These are phyloP conservation scores for Aspergillus sp. DNA, from an alignment of 2,329 filamentous ascomycete species.

Conservation along the genomic window DNA sequence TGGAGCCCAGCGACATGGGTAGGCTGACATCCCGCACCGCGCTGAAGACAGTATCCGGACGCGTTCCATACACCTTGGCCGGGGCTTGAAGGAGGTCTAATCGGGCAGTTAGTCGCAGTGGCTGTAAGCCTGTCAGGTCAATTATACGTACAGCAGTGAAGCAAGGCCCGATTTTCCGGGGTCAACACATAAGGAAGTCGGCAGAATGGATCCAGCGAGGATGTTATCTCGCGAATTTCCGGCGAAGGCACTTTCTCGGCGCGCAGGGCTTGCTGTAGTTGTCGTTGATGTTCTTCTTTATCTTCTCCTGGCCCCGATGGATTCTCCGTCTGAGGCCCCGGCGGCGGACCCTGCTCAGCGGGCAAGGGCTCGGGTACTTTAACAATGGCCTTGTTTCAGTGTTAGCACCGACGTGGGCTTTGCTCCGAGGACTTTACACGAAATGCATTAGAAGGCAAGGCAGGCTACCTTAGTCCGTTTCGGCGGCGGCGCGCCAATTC, in stretches of 20 bases:
- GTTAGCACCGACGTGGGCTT: background rate
- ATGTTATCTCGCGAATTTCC: background rate
- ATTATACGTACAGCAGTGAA: background rate
- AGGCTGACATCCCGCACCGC: background rate
- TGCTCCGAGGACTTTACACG: no score
- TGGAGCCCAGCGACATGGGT: background rate
- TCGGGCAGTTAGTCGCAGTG: background rate
- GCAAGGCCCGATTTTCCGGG: background rate
- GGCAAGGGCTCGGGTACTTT: background rate
- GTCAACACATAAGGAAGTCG: background rate
- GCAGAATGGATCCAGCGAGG: slow-evolving; percentile 3
- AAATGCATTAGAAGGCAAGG: background rate
- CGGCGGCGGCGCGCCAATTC: background rate
- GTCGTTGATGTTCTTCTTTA: background rate
- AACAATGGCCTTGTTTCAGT: background rate
- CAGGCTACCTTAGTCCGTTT: background rate
- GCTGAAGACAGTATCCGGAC: background rate
- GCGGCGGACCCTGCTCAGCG: no score
- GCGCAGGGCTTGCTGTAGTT: background rate
- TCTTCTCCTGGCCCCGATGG: background rate
- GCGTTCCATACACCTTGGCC: background rate
- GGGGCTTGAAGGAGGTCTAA: background rate
- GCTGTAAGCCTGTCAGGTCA: no score
- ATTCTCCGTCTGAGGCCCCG: no score
- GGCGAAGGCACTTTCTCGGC: background rate